Evolutionary conservation across 805 yeast species (phyloP).

Genomic region (Candida peoriensis): DNA sequence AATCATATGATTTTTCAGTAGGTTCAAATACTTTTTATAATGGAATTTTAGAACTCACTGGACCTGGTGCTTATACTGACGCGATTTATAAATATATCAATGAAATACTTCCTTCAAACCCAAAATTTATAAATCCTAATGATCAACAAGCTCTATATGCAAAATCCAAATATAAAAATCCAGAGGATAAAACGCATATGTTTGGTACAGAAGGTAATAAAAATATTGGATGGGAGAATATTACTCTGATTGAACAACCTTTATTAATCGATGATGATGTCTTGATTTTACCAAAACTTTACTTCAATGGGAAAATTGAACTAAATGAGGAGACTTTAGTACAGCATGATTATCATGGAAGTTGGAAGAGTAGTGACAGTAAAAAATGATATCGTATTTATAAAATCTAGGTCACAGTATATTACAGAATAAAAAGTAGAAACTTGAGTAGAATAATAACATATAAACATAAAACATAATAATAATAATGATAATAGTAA

Average conservation of each 20-base stretch:
- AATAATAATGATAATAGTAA: too few relatives aligned
- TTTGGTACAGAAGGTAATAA: constrained; percentile 7
- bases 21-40: constrained; percentile 57
- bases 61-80: constrained; percentile 48
- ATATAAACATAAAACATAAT: too few relatives aligned
- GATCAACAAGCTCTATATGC: constrained; percentile 8
- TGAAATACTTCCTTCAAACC: constrained; percentile 1
- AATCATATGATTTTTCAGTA: constrained; percentile 30
- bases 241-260: constrained; percentile 15
- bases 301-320: constrained; percentile 14
- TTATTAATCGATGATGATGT: constrained; percentile 14
- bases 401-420: too few relatives aligned
- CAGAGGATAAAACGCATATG: constrained; percentile 9
- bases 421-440: too few relatives aligned
- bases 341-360: constrained; percentile 13
- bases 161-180: constrained; percentile 4
- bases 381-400: too few relatives aligned
- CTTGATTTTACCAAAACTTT: constrained; percentile 14
- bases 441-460: too few relatives aligned
- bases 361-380: constrained; percentile 17
- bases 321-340: constrained; percentile 9
- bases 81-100: constrained; percentile 18
- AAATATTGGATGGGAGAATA: constrained; percentile 19
- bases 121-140: constrained; percentile 8
- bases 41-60: constrained; percentile 53